Evolutionary conservation across 2,329 filamentous ascomycete genomes (phyloP).

Genomic region (Gaeumannomyces tritici): DNA sequence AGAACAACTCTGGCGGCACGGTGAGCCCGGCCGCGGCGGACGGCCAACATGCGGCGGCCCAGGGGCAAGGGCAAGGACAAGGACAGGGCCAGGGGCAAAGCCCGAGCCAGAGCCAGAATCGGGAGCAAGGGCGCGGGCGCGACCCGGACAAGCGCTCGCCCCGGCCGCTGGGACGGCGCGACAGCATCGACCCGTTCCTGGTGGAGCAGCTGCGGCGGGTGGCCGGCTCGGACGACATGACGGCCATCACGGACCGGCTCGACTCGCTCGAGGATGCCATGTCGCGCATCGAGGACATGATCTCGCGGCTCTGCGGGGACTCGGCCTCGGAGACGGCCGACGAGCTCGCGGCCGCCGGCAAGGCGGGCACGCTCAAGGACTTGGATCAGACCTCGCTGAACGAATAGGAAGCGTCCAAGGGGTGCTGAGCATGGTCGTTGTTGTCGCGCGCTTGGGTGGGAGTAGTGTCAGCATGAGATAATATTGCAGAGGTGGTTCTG

Average conservation of each 20-base stretch:
- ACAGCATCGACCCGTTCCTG: constrained; percentile 45
- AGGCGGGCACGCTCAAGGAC: constrained; percentile 11
- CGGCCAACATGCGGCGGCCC: not conserved
- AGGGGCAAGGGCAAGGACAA: no score
- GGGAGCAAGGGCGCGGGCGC: not conserved
- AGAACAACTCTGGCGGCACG: not conserved
- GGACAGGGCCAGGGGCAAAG: no score
- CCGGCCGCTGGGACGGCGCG: constrained; percentile 33
- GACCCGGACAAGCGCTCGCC: not conserved
- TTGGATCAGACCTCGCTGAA: constrained; percentile 10
- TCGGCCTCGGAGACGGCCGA: constrained; percentile 8
- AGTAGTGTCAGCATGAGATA: no score
- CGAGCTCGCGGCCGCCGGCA: constrained; percentile 4
- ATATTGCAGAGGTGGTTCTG: no score
- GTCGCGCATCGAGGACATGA: constrained; percentile 22
- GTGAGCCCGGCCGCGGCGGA: not conserved
- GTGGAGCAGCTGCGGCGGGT: constrained; percentile 40
- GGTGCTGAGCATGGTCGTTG: no score
- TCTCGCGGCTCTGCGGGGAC: constrained; percentile 14
- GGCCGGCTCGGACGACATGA: constrained; percentile 32
- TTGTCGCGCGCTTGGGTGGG: no score
- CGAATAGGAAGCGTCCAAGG: not conserved
- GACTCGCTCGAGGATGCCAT: constrained; percentile 40
- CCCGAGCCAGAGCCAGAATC: not conserved
- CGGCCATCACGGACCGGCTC: constrained; percentile 33